Base-by-base conservation (phyloP, 208 protist species). In the Crithidia bombi region DNA sequence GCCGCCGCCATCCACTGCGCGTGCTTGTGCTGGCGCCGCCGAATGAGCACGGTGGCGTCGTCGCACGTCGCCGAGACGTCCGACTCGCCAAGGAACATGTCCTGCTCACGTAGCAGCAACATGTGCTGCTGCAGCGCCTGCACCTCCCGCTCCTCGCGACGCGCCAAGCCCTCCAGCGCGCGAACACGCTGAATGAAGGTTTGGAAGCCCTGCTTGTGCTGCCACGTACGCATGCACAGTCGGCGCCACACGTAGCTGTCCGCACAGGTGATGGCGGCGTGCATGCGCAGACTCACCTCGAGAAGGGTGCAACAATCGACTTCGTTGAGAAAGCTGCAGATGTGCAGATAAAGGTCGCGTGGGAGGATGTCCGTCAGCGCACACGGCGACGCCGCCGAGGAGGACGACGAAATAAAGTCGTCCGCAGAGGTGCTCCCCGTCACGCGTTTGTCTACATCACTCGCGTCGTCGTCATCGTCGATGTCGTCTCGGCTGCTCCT, bases 121-220 rank as follows among this genome's bases (percentile, higher is more conserved):
- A 91, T 85, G 26, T 83, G 78, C 68, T 91, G 89, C 73, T 89
- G 83, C 51, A 90, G 58, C 12, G 73, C 44, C 54, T 85, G 75
- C 11, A 87, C 52, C 43, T 79, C 65, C 15, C 81, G 76, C 66
- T 89, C 86, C 35, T 89, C 82, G 10, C 54, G 55, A 30, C 59
- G 65, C 32, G 68, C 55, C 33, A 64, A 46, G 28, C 32, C 43
- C 62, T 83, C 79, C 25, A 82, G 59, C 11, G 46, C 61, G 3
- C 68, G 38, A 35, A 81, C 69, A 32, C 65, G 65, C 52, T 51
- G 23, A 21, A 79, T 75, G 36, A 91, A 82, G n/a, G 72, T 67
- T 32, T 63, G 59, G 54, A 90, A 89, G 15, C 90, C 87, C 46
- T 95, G 86, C 65, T 86, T 86, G 28, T 66, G 41, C 12, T 28